These are phyloP conservation scores for Ophiostoma sp. DNA, from an alignment of 2,329 filamentous ascomycete genomes.

Conservation along the genomic window DNA sequence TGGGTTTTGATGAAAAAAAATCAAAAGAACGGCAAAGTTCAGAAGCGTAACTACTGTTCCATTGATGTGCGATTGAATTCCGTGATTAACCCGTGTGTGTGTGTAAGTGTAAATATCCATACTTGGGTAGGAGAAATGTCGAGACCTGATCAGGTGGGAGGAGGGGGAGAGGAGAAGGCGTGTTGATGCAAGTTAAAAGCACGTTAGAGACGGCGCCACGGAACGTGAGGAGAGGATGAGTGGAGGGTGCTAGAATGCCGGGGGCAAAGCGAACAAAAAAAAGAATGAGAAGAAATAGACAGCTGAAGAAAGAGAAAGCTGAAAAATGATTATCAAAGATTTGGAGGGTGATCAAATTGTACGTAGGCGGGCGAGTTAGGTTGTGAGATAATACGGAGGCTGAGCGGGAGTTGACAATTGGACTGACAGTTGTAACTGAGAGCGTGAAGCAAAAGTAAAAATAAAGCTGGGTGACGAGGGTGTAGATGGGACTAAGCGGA, in stretches of 20 bases:
- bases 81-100: too few relatives aligned
- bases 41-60: background rate
- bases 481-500: conserved; percentile 12
- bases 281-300: background rate
- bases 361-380: background rate
- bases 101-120: too few relatives aligned
- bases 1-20: conserved; percentile 13
- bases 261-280: background rate
- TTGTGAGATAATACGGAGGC: conserved; percentile 6
- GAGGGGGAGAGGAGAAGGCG: conserved; percentile 10
- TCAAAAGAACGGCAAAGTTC: background rate
- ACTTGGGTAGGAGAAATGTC: too few relatives aligned
- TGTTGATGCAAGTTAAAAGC: conserved; percentile 19
- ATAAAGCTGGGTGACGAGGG: background rate
- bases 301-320: background rate
- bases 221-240: background rate
- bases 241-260: conserved; percentile 2
- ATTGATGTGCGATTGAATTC: background rate
- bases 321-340: background rate
- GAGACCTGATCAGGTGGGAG: too few relatives aligned
- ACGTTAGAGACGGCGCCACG: conserved; percentile 21
- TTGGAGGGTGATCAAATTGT: background rate
- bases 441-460: background rate
- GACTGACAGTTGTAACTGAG: background rate
- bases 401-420: conserved; percentile 11